phyloP scores from a whole-genome alignment of 306 rosid species.

The Cucumis cinereus region DNA sequence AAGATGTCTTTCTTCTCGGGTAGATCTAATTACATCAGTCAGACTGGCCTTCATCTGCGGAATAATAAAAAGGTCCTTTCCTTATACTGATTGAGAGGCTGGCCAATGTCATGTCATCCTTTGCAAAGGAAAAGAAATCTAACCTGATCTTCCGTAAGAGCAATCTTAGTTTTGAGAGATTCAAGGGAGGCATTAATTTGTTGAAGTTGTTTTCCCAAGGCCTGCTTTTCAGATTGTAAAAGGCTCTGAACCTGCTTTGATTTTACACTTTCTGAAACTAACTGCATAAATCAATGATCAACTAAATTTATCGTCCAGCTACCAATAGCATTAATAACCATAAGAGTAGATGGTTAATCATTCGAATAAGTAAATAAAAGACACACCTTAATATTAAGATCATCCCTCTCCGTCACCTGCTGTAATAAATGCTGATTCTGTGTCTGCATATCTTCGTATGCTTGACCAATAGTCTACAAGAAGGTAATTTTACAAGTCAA shows the following conservation, averaged over 20 bases:
- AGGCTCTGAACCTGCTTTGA: constrained; percentile 58
- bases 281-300: constrained; percentile 39
- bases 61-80: constrained; percentile 15
- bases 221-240: constrained; percentile 64
- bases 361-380: constrained; percentile 10
- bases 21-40: constrained; percentile 47
- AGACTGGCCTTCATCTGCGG: constrained; percentile 51
- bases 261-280: constrained; percentile 91
- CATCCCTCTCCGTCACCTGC: constrained; percentile 92
- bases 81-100: constrained; percentile 9
- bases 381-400: constrained; percentile 78
- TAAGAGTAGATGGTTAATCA: constrained; percentile 1
- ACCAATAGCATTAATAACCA: neutral
- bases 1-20: constrained; percentile 62
- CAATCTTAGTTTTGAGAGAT: constrained; percentile 38
- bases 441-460: constrained; percentile 98
- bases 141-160: constrained; percentile 67
- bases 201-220: constrained; percentile 63
- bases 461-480: constrained; percentile 90
- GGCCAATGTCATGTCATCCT: neutral
- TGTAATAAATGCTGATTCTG: constrained; percentile 83
- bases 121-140: constrained; percentile 7
- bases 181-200: constrained; percentile 48
- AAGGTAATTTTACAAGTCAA: constrained; percentile 8
- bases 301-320: neutral